Conservation (phyloP, 169 alveolate genomes). For the Plasmodium sp. region DNA sequence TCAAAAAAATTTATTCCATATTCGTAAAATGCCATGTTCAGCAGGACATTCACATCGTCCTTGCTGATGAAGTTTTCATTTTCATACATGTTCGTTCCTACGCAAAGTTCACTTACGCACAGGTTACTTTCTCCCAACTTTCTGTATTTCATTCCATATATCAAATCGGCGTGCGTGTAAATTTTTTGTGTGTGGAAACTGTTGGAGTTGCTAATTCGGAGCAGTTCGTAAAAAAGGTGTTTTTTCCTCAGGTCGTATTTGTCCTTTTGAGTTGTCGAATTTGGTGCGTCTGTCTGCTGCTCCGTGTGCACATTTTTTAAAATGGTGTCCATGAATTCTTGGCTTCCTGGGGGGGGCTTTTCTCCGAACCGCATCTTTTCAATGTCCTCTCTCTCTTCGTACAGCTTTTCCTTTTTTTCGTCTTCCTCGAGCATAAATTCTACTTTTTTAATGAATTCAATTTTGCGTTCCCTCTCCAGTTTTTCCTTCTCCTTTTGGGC, state of each 20-base stretch:
- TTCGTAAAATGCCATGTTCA: constrained; percentile 84
- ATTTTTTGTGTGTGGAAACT: constrained; percentile 54
- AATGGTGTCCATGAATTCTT: constrained; percentile 30
- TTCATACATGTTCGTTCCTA: constrained; percentile 87
- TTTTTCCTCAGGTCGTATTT: constrained; percentile 11
- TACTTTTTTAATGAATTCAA: constrained; percentile 55
- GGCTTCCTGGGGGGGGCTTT: constrained; percentile 50
- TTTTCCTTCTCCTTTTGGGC: background rate
- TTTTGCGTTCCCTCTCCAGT: constrained; percentile 15
- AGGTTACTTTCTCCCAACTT: constrained; percentile 81
- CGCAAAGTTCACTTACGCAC: constrained; percentile 84
- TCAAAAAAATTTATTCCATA: constrained; percentile 88
- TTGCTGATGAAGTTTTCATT: constrained; percentile 83
- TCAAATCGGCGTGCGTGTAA: constrained; percentile 48
- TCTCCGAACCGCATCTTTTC: constrained; percentile 39
- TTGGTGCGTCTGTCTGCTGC: background rate
- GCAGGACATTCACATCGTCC: constrained; percentile 82
- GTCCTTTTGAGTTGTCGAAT: background rate
- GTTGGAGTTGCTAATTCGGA: constrained; percentile 49
- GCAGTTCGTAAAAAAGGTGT: constrained; percentile 52
- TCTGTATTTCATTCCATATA: constrained; percentile 80
- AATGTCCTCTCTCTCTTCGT: constrained; percentile 52
- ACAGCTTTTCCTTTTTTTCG: constrained; percentile 19
- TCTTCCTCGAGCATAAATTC: constrained; percentile 47
- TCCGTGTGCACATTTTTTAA: constrained; percentile 13